Evolutionary conservation across 1,284 basidiomycete genomes (phyloP).

Genomic region (Neonothopanus nambi): DNA sequence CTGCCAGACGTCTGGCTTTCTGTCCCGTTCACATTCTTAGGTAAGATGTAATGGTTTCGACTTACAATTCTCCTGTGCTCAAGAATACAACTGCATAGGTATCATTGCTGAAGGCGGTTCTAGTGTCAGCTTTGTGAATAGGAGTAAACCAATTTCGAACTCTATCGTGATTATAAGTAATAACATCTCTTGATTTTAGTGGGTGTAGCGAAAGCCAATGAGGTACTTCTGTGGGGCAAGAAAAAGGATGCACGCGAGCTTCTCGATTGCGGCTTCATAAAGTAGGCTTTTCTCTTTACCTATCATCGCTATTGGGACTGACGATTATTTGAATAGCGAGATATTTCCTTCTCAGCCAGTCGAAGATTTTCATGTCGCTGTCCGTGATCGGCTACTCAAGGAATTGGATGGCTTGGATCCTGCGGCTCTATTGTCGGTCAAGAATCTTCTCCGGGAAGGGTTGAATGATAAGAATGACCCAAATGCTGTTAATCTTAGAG

Average conservation of each 20-base stretch:
- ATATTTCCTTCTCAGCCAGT: conserved; percentile 56
- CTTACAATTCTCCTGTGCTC: conserved; percentile 4
- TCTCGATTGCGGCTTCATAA: conserved; percentile 61
- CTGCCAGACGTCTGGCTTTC: conserved; percentile 62
- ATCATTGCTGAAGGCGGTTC: conserved; percentile 66
- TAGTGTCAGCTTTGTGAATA: conserved; percentile 66
- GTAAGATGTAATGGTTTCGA: conserved; percentile 32
- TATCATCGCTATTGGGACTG: conserved; percentile 6
- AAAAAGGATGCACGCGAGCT: conserved; percentile 63
- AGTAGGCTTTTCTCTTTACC: too few species aligned
- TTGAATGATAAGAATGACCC: conserved; percentile 64
- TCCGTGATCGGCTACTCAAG: conserved; percentile 46
- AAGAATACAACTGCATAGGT: conserved; percentile 37
- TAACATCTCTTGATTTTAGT: conserved; percentile 39
- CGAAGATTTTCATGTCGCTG: conserved; percentile 53
- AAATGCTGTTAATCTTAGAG: conserved; percentile 65
- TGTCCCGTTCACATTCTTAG: conserved; percentile 69
- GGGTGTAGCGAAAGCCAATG: conserved; percentile 67
- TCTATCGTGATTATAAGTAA: too few species aligned
- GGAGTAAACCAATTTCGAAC: conserved; percentile 44
- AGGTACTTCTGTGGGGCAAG: conserved; percentile 67
- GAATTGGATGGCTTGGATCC: conserved; percentile 60
- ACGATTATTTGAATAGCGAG: conserved; percentile 40
- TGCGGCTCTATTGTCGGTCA: conserved; percentile 51
- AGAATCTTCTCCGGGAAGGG: conserved; percentile 54